phyloP scores from a whole-genome alignment of 192 early-diverging fungal species.

The Gryganskiella cystojenkinii region DNA sequence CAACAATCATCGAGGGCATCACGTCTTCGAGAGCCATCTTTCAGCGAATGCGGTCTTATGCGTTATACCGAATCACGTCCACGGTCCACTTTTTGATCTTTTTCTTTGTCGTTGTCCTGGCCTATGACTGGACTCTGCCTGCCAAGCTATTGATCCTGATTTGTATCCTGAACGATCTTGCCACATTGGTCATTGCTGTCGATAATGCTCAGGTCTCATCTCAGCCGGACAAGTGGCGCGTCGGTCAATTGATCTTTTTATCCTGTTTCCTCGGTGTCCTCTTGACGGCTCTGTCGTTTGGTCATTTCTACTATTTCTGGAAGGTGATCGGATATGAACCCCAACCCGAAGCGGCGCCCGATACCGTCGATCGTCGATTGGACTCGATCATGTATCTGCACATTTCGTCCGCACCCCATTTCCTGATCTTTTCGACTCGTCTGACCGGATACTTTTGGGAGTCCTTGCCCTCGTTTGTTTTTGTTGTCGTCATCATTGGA shows the following conservation, averaged over 20 bases:
- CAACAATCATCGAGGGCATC: conserved; percentile 91
- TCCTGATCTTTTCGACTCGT: conserved; percentile 95
- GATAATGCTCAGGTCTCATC: conserved; percentile 91
- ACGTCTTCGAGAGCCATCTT: conserved; percentile 89
- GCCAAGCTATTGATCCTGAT: conserved; percentile 87
- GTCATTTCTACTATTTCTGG: conserved; percentile 83
- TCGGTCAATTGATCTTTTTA: conserved; percentile 86
- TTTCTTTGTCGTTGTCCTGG: conserved; percentile 90
- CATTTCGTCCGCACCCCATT: conserved; percentile 92
- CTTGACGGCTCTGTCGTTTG: conserved; percentile 81
- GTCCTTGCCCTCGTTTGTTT: conserved; percentile 80
- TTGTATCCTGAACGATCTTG: conserved; percentile 90
- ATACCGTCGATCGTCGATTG: conserved; percentile 54
- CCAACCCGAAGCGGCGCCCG: conserved; percentile 21
- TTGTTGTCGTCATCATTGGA: conserved; percentile 83
- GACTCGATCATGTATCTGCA: conserved; percentile 96
- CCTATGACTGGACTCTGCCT: conserved; percentile 84
- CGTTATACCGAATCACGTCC: conserved; percentile 91
- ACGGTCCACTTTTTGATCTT: conserved; percentile 95
- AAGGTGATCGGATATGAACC: conserved; percentile 59
- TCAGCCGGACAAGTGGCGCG: conserved; percentile 93
- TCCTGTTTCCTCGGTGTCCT: conserved; percentile 82
- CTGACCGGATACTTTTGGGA: conserved; percentile 89
- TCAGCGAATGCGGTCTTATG: conserved; percentile 91
- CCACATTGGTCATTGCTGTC: conserved; percentile 89